Evolutionary conservation across 352 stramenopile genomes (phyloP), one percentile per base, ranked within the genome.

Genomic region (Phytophthora uliginosa): DNA sequence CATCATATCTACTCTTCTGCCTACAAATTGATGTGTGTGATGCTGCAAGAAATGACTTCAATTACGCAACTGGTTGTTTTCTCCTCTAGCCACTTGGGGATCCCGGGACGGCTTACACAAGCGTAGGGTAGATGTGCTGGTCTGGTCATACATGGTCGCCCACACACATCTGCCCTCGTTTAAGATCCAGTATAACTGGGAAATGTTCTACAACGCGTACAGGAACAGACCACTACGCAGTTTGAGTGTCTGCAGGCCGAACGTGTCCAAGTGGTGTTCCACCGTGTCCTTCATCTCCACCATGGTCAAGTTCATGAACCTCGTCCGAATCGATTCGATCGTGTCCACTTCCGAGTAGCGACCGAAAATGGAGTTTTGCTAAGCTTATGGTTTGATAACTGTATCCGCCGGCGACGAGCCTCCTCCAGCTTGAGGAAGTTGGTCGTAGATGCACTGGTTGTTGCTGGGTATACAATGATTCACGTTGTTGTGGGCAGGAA

Each of bases 401-500:
- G 77, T 71, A 59, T 87, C 79, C 10, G 55, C 51, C 36, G 77
- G 61, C 8, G 82, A 87, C 82, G 75, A 2, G 73, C 79, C 28
- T 69, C 61, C 42, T 71, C 52, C 24, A 85, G 36, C 28, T 76
- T 82, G 18, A 77, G 65, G 52, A 83, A 86, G 61, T 87, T 88
- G 62, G 22, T 86, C 59, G n/a, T 69, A 57, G n/a, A 61, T 63
- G 42, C 56, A 71, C 42, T 73, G 50, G 47, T 79, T 51, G 12
- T 66, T 54, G n/a, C 60, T 48, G 15, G 64, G 63, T 26, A 64
- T 60, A 13, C 61, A 75, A 1, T 3, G 28, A 42, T 65, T 75
- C 13, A 79, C 63, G 47, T 83, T 86, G 66, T 85, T 87, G 59
- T 81, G 0, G 82, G 82, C 1, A 85, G 56, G 58, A 82, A 84